A percentile compares a stretch with the other conserved stretches of the same genome.
Evolutionary conservation across 169 alveolate genomes (phyloP).

Genomic region (Babesia caballi): DNA sequence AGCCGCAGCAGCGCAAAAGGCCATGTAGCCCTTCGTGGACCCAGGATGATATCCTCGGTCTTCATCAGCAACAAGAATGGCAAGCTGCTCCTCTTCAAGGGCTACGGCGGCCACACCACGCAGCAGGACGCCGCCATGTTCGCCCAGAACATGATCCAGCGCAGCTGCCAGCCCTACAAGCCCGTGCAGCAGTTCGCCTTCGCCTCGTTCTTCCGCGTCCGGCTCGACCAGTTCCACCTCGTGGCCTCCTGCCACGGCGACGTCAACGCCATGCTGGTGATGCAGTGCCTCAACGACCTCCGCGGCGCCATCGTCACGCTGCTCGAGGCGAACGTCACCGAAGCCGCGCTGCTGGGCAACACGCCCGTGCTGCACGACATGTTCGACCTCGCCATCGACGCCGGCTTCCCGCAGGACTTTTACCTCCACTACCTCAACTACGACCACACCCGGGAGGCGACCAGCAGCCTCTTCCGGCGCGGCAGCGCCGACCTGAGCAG

Average conservation of each 20-base stretch:
- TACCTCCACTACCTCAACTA: not conserved
- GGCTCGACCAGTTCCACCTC: constrained; percentile 10
- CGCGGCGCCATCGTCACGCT: constrained; percentile 2
- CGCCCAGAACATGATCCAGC: constrained; percentile 15
- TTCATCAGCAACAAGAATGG: constrained; percentile 36
- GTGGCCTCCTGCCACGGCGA: constrained; percentile 47
- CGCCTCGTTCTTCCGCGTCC: constrained; percentile 17
- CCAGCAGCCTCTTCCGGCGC: not conserved
- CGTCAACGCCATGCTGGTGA: constrained; percentile 21
- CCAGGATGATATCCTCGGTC: constrained; percentile 52
- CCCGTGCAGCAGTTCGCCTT: constrained; percentile 39
- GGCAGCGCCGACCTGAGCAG: not conserved
- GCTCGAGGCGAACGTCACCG: constrained; percentile 16
- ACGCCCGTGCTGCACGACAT: constrained; percentile 30
- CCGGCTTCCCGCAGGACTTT: constrained; percentile 54
- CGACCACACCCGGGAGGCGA: not conserved
- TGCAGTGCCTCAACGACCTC: constrained; percentile 31
- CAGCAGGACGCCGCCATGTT: constrained; percentile 48
- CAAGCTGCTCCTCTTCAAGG: constrained; percentile 25
- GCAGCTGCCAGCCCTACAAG: not conserved
- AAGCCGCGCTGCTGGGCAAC: not conserved
- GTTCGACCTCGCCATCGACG: constrained; percentile 54
- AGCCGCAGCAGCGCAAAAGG: too few species aligned
- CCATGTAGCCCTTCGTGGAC: too few species aligned
- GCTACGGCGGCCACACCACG: constrained; percentile 46